These are phyloP conservation scores for Hypoxylon sp. DNA, from an alignment of 2,329 filamentous ascomycete species.

Conservation along the genomic window DNA sequence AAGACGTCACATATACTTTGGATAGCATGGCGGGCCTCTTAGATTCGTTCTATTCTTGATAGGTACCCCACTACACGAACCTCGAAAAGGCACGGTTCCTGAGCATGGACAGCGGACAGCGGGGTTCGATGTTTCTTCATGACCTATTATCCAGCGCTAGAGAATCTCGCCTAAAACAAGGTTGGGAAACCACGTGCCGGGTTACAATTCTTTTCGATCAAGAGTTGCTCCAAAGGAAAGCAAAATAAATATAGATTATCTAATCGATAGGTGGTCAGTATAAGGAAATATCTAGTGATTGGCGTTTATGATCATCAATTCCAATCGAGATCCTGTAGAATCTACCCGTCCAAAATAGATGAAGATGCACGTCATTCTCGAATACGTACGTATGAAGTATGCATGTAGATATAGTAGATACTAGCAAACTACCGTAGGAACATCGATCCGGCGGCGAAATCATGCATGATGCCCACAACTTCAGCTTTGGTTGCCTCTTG, in stretches of 20 bases:
- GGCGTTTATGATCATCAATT: background rate
- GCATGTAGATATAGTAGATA: background rate
- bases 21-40: slow-evolving; percentile 2
- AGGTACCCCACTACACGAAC: slow-evolving; percentile 34
- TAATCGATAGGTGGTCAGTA: background rate
- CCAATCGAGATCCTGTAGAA: slow-evolving; percentile 6
- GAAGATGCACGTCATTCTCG: slow-evolving; percentile 35
- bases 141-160: slow-evolving; percentile 27
- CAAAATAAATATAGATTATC: background rate
- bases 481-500: slow-evolving; percentile 27
- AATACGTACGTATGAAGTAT: background rate
- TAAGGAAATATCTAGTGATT: background rate
- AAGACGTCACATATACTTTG: slow-evolving; percentile 37
- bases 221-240: background rate
- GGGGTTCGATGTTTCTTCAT: slow-evolving; percentile 6
- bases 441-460: slow-evolving; percentile 16
- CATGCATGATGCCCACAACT: slow-evolving; percentile 16
- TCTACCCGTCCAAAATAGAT: slow-evolving; percentile 8
- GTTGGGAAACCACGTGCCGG: slow-evolving; percentile 31
- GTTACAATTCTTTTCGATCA: slow-evolving; percentile 14
- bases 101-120: slow-evolving; percentile 1
- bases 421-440: background rate
- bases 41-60: slow-evolving; percentile 3
- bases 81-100: slow-evolving; percentile 34
- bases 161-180: slow-evolving; percentile 21